These are phyloP conservation scores for Candida cerambycidarum DNA, from an alignment of 805 yeast genomes.

Conservation along the genomic window DNA sequence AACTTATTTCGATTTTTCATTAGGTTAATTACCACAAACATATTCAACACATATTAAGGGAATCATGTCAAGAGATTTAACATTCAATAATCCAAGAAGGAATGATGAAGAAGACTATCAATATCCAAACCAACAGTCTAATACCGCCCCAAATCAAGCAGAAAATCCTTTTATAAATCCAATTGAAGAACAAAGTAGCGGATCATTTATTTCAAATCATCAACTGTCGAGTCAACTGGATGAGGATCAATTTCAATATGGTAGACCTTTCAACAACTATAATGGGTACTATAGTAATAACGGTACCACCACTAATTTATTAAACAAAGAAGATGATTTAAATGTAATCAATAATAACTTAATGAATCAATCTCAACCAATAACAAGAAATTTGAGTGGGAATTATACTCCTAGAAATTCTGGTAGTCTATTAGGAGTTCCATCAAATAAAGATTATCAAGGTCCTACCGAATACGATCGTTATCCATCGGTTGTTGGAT, in stretches of 20 bases:
- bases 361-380: constrained; percentile 12
- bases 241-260: constrained; percentile 23
- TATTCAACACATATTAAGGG: neutral
- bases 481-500: constrained; percentile 61
- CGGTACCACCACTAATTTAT: constrained; percentile 39
- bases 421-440: constrained; percentile 7
- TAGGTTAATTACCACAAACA: neutral
- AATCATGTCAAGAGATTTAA: constrained; percentile 29
- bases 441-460: constrained; percentile 20
- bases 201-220: constrained; percentile 16
- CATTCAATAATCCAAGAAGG: constrained; percentile 23
- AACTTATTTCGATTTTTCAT: neutral
- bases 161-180: constrained; percentile 18
- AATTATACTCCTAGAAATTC: constrained; percentile 7
- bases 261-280: constrained; percentile 40
- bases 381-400: constrained; percentile 7
- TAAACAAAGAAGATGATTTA: constrained; percentile 20
- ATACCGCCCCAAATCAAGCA: too few species aligned
- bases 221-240: constrained; percentile 17
- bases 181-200: constrained; percentile 16
- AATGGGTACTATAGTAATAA: constrained; percentile 43
- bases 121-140: neutral
- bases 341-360: constrained; percentile 14
- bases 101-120: constrained; percentile 13
- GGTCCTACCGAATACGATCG: constrained; percentile 63